Evolutionary conservation across 345 rosid species (phyloP).

Genomic region (Hirschfeldia incana): DNA sequence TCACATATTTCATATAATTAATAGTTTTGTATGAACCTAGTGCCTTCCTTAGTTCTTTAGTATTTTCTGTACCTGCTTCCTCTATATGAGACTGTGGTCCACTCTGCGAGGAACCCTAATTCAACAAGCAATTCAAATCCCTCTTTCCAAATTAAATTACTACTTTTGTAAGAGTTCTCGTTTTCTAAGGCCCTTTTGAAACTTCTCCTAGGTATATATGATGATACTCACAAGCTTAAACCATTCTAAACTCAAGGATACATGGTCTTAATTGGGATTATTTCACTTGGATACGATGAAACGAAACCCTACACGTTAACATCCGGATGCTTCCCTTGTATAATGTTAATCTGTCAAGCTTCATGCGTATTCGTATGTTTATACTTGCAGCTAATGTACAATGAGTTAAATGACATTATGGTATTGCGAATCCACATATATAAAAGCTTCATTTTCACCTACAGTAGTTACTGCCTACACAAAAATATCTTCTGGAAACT

Average conservation of each 20-base stretch:
- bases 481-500: conserved; percentile 17
- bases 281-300: conserved; percentile 6
- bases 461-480: conserved; percentile 24
- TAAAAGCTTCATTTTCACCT: conserved; percentile 18
- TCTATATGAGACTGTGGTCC: conserved; percentile 36
- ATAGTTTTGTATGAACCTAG: conserved; percentile 36
- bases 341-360: conserved; percentile 3
- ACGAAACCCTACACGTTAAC: background rate
- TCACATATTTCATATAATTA: conserved; percentile 30
- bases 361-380: conserved; percentile 24
- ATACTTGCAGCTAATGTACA: conserved; percentile 8
- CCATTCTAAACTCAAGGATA: background rate
- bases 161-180: background rate
- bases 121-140: conserved; percentile 32
- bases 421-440: background rate
- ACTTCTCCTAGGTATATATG: background rate
- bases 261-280: background rate
- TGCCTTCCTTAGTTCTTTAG: conserved; percentile 33
- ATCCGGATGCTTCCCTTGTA: background rate
- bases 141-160: background rate
- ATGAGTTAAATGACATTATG: conserved; percentile 16
- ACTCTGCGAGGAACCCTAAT: conserved; percentile 40
- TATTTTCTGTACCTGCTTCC: conserved; percentile 39
- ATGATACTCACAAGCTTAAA: background rate
- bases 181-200: background rate